Conservation (phyloP, 83 land plant genomes). For the Picea engelmannii region DNA sequence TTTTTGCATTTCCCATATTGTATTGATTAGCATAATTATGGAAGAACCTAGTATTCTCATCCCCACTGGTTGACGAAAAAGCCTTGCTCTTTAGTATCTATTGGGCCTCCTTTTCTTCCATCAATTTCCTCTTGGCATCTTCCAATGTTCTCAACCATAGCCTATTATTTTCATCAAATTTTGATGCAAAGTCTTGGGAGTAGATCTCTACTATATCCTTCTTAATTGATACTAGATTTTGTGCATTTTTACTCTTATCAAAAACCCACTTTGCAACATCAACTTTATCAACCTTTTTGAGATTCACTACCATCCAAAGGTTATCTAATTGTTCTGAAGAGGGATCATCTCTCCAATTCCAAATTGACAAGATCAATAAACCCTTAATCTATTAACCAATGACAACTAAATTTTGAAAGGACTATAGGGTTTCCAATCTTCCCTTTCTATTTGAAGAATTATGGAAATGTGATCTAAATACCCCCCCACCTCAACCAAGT, state of each 20-base stretch:
- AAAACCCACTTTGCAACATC: not conserved
- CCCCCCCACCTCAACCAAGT: not conserved
- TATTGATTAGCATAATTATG: not conserved
- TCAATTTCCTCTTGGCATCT: not conserved
- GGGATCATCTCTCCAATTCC: not conserved
- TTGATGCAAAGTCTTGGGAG: not conserved
- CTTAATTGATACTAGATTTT: too few species aligned
- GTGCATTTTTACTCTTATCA: not conserved
- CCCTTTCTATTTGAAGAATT: not conserved
- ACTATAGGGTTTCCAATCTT: not conserved
- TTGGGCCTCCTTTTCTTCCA: not conserved
- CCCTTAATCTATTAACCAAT: not conserved
- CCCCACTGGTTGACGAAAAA: not conserved
- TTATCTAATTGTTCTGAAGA: not conserved
- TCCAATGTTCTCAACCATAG: not conserved
- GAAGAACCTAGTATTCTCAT: not conserved
- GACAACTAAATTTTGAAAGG: not conserved
- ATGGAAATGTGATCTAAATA: not conserved
- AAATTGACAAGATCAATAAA: not conserved
- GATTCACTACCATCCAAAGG: not conserved
- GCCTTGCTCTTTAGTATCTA: not conserved
- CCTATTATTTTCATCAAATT: not conserved
- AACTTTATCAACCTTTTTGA: not conserved
- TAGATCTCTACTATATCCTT: not conserved
- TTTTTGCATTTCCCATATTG: not conserved